Evolutionary conservation across 768 basidiomycete genomes (phyloP).

Genomic region (Tylopilus sp.): DNA sequence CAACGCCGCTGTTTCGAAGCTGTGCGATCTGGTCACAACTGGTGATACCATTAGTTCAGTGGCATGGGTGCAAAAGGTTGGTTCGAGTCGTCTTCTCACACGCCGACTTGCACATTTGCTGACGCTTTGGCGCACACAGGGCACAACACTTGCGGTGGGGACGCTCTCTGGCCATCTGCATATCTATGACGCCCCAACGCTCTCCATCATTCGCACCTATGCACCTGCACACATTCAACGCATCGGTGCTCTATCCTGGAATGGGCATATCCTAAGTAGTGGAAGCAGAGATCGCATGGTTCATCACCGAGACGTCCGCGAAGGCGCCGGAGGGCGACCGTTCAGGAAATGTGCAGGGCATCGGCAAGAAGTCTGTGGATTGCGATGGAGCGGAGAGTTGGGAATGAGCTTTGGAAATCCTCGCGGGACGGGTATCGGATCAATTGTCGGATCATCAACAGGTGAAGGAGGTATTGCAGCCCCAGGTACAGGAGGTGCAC

Average conservation of each 20-base stretch:
- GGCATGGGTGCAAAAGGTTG: constrained; percentile 84
- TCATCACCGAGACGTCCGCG: constrained; percentile 89
- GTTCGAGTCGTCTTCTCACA: constrained; percentile 22
- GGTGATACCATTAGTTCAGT: constrained; percentile 82
- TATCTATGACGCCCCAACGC: constrained; percentile 87
- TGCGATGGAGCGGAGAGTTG: constrained; percentile 72
- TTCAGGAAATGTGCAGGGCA: constrained; percentile 73
- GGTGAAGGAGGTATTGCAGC: constrained; percentile 24
- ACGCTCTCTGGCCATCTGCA: constrained; percentile 86
- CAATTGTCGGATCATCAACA: constrained; percentile 19
- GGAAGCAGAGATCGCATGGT: constrained; percentile 91
- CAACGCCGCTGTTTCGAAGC: constrained; percentile 86
- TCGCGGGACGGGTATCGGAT: constrained; percentile 13
- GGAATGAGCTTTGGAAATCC: constrained; percentile 25
- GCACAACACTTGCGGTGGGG: constrained; percentile 88
- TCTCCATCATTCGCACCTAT: constrained; percentile 77
- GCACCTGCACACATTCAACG: constrained; percentile 81
- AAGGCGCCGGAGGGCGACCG: constrained; percentile 51
- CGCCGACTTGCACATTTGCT: not conserved
- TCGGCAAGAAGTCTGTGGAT: constrained; percentile 92
- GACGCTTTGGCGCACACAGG: constrained; percentile 35
- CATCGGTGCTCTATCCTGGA: constrained; percentile 95
- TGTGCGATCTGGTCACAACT: constrained; percentile 71
- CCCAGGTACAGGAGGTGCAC: constrained; percentile 20
- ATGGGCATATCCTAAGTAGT: constrained; percentile 78